Conservation (phyloP, 192 early-diverging fungal species). For the Dissophora ornata region DNA sequence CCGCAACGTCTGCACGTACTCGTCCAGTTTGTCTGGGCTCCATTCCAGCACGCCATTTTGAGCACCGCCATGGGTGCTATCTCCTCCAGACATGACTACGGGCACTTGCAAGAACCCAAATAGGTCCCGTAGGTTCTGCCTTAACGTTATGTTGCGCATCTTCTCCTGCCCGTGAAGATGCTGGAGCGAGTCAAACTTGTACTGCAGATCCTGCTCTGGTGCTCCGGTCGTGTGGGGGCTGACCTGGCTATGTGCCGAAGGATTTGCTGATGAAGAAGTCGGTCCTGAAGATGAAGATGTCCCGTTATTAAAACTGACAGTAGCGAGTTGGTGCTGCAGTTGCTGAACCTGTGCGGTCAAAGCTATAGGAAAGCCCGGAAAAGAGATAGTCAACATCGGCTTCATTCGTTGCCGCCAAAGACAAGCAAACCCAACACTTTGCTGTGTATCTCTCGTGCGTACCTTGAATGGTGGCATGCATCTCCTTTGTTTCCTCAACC, state of each 20-base stretch:
- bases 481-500: constrained; percentile 19
- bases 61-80: too few species aligned
- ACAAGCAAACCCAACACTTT: neutral
- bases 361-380: neutral
- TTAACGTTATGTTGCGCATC: constrained; percentile 28
- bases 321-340: constrained; percentile 18
- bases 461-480: constrained; percentile 28
- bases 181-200: constrained; percentile 33
- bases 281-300: neutral
- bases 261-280: too few species aligned
- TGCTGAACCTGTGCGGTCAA: constrained; percentile 17
- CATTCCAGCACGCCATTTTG: constrained; percentile 10
- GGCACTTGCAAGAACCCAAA: constrained; percentile 41
- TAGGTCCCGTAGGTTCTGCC: constrained; percentile 28
- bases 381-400: neutral
- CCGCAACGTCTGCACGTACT: constrained; percentile 44
- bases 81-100: neutral
- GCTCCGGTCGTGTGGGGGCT: constrained; percentile 16
- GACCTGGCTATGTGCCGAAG: too few species aligned
- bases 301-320: neutral
- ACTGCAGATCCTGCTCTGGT: constrained; percentile 35
- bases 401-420: too few species aligned
- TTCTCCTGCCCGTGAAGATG: constrained; percentile 33
- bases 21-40: constrained; percentile 27
- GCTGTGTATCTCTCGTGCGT: neutral